A percentile compares a stretch with the other conserved stretches of the same genome.
These are phyloP conservation scores for Polytrichum commune DNA, from an alignment of 225 moss, liverwort and hornwort genomes.

Conservation along the genomic window DNA sequence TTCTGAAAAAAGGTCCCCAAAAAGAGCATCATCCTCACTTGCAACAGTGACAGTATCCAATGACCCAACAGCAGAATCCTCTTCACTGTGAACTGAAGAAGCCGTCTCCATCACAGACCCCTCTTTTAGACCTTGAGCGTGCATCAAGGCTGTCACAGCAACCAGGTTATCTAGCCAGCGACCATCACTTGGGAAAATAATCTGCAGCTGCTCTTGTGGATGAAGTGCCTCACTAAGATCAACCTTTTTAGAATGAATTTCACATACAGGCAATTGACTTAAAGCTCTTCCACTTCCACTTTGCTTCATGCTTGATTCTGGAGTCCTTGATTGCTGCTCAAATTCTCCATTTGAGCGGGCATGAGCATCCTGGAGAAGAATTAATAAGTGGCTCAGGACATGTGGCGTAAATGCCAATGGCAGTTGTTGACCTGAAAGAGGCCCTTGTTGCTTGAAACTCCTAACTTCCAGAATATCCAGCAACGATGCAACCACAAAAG, in stretches of 20 bases:
- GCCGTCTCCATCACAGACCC: constrained; percentile 80
- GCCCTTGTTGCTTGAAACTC: constrained; percentile 66
- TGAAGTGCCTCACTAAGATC: constrained; percentile 53
- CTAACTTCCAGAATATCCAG: constrained; percentile 66
- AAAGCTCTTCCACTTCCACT: constrained; percentile 21
- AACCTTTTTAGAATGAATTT: constrained; percentile 65
- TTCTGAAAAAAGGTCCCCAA: constrained; percentile 99
- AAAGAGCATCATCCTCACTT: constrained; percentile 97
- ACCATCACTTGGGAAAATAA: constrained; percentile 73
- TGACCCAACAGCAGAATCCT: constrained; percentile 86
- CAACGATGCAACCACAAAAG: constrained; percentile 76
- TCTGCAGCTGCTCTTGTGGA: constrained; percentile 79
- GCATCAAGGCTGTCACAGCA: constrained; percentile 76
- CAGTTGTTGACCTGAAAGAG: constrained; percentile 62
- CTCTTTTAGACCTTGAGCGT: constrained; percentile 96
- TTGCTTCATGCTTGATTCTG: constrained; percentile 23
- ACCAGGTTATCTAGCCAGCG: constrained; percentile 90
- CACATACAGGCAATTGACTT: constrained; percentile 42
- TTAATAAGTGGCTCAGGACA: constrained; percentile 81
- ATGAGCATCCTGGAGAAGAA: constrained; percentile 85
- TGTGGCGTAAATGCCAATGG: constrained; percentile 81
- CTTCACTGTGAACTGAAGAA: constrained; percentile 97
- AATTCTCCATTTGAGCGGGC: constrained; percentile 49
- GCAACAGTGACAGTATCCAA: constrained; percentile 95
- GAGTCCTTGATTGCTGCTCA: constrained; percentile 36